Base-by-base conservation (phyloP, 2,329 filamentous ascomycete species). In the Epichloe sibirici region DNA sequence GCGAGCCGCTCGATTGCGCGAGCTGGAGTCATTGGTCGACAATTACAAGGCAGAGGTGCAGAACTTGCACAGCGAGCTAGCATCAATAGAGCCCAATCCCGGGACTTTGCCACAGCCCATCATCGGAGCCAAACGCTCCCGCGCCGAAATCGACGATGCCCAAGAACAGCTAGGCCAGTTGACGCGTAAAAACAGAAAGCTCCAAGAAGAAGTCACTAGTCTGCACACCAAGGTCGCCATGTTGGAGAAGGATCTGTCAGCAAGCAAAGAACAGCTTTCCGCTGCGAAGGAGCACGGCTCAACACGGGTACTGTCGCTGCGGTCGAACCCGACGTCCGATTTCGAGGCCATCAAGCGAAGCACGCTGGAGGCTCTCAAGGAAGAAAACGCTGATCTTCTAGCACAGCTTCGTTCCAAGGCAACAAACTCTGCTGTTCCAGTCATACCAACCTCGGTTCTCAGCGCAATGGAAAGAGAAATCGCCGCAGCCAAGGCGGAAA, bases 261-360 rank as follows among this genome's bases (percentile, higher is more conserved):
- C 90, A 11, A 75, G 78, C 52, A 76, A 81, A 54, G 81, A 86
- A 35, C 90, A 95, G 63, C 80, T 97, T 25, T 77, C 79, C 46
- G 74, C 75, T 1, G 79, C 79, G 5, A 76, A 78, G 56, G 76
- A 84, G 48, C 81, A 84, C 17, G 85, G 82, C 34, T 83, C 86
- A 57, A 94, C 85, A 3, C 87, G 93, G 38, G 77, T 97, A 47
- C 78, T 98, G 28, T 85, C 93, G 51, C 75, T 97, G 13, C 86
- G 89, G 53, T 84, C 86, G n/a, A 98, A 98, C 66, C 93, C 93
- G 0, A 97, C 93, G 0, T 82, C 90, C 0, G 82, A 93, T 61
- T 81, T 81, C 55, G 89, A 95, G 69, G 85, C 86, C 3, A 81
- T 95, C 66, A 95, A 97, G 70, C 76, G 85, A 49, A 77, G 82